Conservation (phyloP, 2,329 filamentous ascomycete species). For the Endoconidiophora laricicola region DNA sequence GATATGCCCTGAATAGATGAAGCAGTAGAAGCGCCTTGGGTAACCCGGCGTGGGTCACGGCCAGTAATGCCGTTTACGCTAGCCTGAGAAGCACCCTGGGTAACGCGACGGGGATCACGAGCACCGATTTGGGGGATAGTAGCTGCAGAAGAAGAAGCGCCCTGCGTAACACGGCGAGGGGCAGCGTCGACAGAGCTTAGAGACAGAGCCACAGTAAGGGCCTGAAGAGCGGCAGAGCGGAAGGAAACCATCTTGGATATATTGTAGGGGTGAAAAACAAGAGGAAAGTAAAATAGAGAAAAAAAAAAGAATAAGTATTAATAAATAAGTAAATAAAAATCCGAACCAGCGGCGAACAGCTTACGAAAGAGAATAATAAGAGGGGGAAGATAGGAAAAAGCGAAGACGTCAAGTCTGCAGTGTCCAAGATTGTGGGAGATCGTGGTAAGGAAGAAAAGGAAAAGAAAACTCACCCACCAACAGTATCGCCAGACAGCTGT, state of each 20-base stretch:
- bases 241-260: slow-evolving; percentile 8
- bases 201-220: slow-evolving; percentile 10
- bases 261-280: neutral
- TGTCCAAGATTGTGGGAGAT: slow-evolving; percentile 1
- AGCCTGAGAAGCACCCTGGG: neutral
- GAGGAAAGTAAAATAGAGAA: neutral
- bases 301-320: slow-evolving; percentile 4
- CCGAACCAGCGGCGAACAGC: slow-evolving; percentile 8
- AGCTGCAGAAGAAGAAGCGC: neutral
- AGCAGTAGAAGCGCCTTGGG: neutral
- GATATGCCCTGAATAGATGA: neutral
- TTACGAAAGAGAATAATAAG: slow-evolving; percentile 5
- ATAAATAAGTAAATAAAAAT: slow-evolving; percentile 6
- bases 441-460: neutral
- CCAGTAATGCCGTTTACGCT: neutral
- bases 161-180: slow-evolving; percentile 1
- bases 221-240: slow-evolving; percentile 7
- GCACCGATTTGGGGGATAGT: neutral
- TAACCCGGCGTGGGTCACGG: slow-evolving; percentile 1
- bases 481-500: neutral
- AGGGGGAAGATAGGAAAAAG: neutral
- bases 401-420: slow-evolving; percentile 7
- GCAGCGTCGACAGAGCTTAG: slow-evolving; percentile 3
- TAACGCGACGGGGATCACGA: neutral
- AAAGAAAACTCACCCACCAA: neutral